These are phyloP conservation scores for Syncephalis fuscata DNA, from an alignment of 371 early-diverging fungal species.

Conservation along the genomic window DNA sequence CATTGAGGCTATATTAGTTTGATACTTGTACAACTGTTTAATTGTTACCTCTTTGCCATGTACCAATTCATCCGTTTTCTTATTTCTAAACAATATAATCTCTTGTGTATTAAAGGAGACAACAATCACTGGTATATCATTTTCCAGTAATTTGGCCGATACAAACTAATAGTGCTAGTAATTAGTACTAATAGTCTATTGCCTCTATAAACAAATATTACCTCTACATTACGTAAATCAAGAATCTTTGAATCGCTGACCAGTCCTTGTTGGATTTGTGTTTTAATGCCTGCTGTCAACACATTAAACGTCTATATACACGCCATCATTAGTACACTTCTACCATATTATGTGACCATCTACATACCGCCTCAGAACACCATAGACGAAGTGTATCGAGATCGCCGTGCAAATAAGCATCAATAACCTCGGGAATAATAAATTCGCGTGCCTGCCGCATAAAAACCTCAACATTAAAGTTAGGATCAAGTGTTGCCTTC, in stretches of 20 bases:
- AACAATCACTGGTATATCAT: slow-evolving; percentile 77
- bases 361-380: slow-evolving; percentile 77
- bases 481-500: slow-evolving; percentile 66
- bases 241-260: slow-evolving; percentile 84
- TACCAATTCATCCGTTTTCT: slow-evolving; percentile 61
- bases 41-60: slow-evolving; percentile 54
- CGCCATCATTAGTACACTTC: no score
- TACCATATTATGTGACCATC: no score
- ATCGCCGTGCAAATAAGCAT: slow-evolving; percentile 82
- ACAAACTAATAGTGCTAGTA: neutral
- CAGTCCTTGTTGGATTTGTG: slow-evolving; percentile 73
- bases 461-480: slow-evolving; percentile 72
- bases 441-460: slow-evolving; percentile 78
- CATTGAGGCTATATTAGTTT: no score
- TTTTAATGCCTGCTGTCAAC: slow-evolving; percentile 67
- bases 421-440: slow-evolving; percentile 92
- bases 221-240: slow-evolving; percentile 81
- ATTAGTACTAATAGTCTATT: no score
- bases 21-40: no score
- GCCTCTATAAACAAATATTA: slow-evolving; percentile 20
- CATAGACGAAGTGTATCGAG: slow-evolving; percentile 65
- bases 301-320: slow-evolving; percentile 60
- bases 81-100: slow-evolving; percentile 81
- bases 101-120: slow-evolving; percentile 89
- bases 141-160: slow-evolving; percentile 14